Percentiles rank a stretch among this genome's conserved stretches.
Evolutionary conservation across 345 rosid species (phyloP).

Genomic region (Syzygium oleosum): DNA sequence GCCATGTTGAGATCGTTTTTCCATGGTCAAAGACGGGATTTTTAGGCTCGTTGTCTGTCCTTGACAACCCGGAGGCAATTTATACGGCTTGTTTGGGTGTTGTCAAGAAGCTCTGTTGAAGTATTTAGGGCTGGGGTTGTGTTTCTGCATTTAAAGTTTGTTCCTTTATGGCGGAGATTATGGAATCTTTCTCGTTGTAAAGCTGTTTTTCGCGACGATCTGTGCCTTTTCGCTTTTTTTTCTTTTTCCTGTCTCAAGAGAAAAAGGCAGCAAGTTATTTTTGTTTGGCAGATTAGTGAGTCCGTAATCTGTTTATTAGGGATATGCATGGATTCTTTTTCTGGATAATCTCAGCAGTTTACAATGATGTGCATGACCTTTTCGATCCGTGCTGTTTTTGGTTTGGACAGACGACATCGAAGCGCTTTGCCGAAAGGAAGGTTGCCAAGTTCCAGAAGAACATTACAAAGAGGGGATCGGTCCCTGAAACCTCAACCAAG

Average conservation of each 20-base stretch:
- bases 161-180: neutral
- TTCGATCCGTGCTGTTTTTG: neutral
- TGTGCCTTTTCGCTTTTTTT: neutral
- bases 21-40: neutral
- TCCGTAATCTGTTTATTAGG: neutral
- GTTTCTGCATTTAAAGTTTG: neutral
- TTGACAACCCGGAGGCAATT: neutral
- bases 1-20: neutral
- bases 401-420: constrained; percentile 17
- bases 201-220: neutral
- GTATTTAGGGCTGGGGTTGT: neutral
- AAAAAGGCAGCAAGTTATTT: neutral
- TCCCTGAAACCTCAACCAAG: constrained; percentile 12
- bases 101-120: neutral
- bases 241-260: neutral
- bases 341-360: neutral
- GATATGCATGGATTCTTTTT: neutral
- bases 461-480: constrained; percentile 24
- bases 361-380: neutral
- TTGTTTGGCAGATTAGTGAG: neutral
- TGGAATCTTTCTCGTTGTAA: neutral
- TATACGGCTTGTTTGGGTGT: neutral
- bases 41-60: neutral
- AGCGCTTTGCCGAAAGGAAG: constrained; percentile 24
- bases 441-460: constrained; percentile 25